Conservation (phyloP, 2,329 filamentous ascomycete species). For the Fusarium equiseti region DNA sequence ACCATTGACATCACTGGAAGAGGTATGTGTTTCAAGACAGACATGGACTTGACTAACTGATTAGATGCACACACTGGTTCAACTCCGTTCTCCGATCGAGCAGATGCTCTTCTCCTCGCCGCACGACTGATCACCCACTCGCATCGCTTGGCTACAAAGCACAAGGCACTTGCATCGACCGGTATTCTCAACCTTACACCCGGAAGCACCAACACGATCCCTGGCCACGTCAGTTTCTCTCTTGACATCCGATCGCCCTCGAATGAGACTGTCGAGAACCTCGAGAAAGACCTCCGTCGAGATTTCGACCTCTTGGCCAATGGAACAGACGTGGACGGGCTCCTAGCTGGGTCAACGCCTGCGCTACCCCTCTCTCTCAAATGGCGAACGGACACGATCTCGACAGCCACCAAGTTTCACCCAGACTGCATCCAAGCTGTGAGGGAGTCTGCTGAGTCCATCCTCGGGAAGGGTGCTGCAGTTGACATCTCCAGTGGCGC, state of each 20-base stretch:
- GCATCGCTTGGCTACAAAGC: slow-evolving; percentile 43
- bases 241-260: slow-evolving; percentile 72
- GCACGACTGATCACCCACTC: slow-evolving; percentile 47
- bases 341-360: slow-evolving; percentile 46
- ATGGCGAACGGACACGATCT: slow-evolving; percentile 72
- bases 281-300: slow-evolving; percentile 59
- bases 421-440: slow-evolving; percentile 75
- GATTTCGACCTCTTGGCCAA: slow-evolving; percentile 64
- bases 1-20: slow-evolving; percentile 43
- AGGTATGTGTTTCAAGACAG: slow-evolving; percentile 4
- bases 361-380: slow-evolving; percentile 63
- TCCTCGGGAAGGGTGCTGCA: slow-evolving; percentile 50
- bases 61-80: slow-evolving; percentile 45
- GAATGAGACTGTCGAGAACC: slow-evolving; percentile 63
- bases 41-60: slow-evolving; percentile 46
- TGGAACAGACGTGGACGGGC: slow-evolving; percentile 57
- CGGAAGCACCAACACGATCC: slow-evolving; percentile 77
- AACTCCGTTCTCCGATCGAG: slow-evolving; percentile 48
- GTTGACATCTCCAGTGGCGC: slow-evolving; percentile 52
- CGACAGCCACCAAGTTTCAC: slow-evolving; percentile 72
- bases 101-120: slow-evolving; percentile 49
- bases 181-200: slow-evolving; percentile 55
- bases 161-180: slow-evolving; percentile 47
- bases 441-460: slow-evolving; percentile 61
- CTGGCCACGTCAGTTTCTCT: slow-evolving; percentile 72